Base-by-base conservation (phyloP, 108 stramenopile genomes). In the Cafeteria roenbergensis region DNA sequence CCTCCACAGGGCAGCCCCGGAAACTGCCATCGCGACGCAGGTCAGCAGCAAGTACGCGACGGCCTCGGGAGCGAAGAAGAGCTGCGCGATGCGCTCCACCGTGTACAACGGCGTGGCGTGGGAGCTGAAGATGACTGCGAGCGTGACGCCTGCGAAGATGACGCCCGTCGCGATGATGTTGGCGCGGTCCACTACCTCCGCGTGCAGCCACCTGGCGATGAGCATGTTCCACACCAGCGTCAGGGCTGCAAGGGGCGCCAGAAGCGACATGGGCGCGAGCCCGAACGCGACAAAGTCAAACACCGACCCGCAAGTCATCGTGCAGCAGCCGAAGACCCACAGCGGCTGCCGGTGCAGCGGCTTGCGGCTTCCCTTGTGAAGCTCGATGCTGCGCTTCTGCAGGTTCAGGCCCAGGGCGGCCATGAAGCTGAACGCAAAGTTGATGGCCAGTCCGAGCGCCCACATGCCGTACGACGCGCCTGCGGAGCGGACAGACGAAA, bases 251-350 rank as follows among this genome's bases (percentile, higher is more conserved):
- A 80, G 51, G 1, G 75, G 75, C 26, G 67, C 75, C 33, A 80
- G 60, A 34, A 80, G 57, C n/a, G 75, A 76, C 57, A 73, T 72
- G 0, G 79, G 79, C 35, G 79, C 79, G 62, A 80, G 48, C 12
- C 79, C 75, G 12, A 80, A 66, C 33, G 73, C 76, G 9, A 76
- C 59, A 34, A 80, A 80, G 69, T 80, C 79, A 14, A 73, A 59
- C 0, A 77, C 56, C 12, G 53, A 62, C 32, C 74, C 76, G 6
- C 64, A 26, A 17, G 62, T 38, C 1, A 77, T 73, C 30, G 70
- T 48, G 30, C 50, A 28, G 17, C 74, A 51, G 28, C 76, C 76
- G 17, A 74, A 30, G 29, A 77, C 34, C 76, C 76, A 77, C 9
- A 71, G 34, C 30, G 76, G 76, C 62, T 77, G 76, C n/a, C n/a